Evolutionary conservation across 306 rosid species (phyloP), one percentile per base, ranked within the genome.

Genomic region (Quercus bicolor): DNA sequence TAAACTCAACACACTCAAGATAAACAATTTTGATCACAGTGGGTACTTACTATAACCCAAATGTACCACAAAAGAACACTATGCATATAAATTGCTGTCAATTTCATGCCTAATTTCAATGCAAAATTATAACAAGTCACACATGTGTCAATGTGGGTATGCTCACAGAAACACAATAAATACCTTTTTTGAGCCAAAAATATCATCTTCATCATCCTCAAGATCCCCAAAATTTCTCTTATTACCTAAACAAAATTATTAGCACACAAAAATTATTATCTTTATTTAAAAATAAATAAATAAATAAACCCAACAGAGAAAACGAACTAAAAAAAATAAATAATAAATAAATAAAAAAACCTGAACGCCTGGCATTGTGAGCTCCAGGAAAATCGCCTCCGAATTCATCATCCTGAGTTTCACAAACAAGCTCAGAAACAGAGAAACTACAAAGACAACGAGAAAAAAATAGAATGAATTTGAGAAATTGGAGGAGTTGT

Each of bases 331-430:
- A 24, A 24, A 24, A 24, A 24, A 24, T 24, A 24, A 24, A 23
- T 1, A 23, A 23, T 23, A 70, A 24, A 76, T 33, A 33, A n/a
- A 13, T 69, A 70, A 72, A 11, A 0, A 23, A 69, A 89, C 95
- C 97, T 54, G 97, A 78, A 23, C 85, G 93, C 72, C 87, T 83
- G 51, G 81, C 7, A 65, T 57, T 79, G 34, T 79, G 78, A 24
- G 79, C 18, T 80, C 89, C 98, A 48, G 77, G 52, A 73, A 89
- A 81, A 55, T 82, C 91, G 28, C 93, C 97, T 72, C 93, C 97
- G 61, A 90, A 94, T 88, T 90, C 98, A 79, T 90, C 96, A 16
- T 94, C 98, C 96, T 94, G 75, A 11, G 60, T 8, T 55, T 31
- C 77, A n/a, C 68, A 76, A 52, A 70, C 23, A 83, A 57, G 74